Base-by-base conservation (phyloP, 164 flowering plant genomes). In the Dillenia turbinata region DNA sequence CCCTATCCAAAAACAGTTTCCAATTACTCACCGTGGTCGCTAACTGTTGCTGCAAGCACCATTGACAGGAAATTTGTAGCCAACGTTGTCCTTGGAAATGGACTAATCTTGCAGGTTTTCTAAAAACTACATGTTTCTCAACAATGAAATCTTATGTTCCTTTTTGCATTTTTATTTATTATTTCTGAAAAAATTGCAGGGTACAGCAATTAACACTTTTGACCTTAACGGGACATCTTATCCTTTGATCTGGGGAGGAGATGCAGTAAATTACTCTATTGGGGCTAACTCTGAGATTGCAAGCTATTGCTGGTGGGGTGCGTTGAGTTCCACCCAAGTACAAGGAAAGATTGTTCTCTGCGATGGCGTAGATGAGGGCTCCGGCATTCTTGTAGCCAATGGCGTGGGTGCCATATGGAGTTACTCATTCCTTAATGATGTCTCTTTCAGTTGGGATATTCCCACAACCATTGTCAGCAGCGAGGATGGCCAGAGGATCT, bases 21-120 rank as follows among this genome's bases (percentile, higher is more conserved):
- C 24, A 59, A 59, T 14, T 44, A 13, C 16, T 43, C 69, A 5
- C 69, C 63, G 14, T 66, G 63, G 69, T 9, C 44, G 9, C 47
- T 66, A 3, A 59, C 52, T 1, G 63, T 59, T 6, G 69, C 69
- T 10, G 63, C 69, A 8, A 66, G 57, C 69, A 51, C 57, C 46
- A 66, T 66, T 17, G 69, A 66, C 52, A 44, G 69, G 33, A 52
- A 15, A 1, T 59, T 66, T 52, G 24, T 52, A 44, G 10, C 69
- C 46, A 43, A 59, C 52, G 57, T 59, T 22, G 52, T n/a, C 24
- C 69, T 59, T 43, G 63, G 63, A 7, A 60, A 66, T 48, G 64
- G 64, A 44, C 56, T 46, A 12, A 40, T 8, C 3, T 24, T 60
- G 40, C 40, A 33, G 40, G 40, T 33, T 33, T 45, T 24, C 45